A percentile compares a stretch with the other conserved stretches of the same genome.
Evolutionary conservation across 2,329 filamentous ascomycete species (phyloP).

Genomic region (Nigrospora osmanthi): DNA sequence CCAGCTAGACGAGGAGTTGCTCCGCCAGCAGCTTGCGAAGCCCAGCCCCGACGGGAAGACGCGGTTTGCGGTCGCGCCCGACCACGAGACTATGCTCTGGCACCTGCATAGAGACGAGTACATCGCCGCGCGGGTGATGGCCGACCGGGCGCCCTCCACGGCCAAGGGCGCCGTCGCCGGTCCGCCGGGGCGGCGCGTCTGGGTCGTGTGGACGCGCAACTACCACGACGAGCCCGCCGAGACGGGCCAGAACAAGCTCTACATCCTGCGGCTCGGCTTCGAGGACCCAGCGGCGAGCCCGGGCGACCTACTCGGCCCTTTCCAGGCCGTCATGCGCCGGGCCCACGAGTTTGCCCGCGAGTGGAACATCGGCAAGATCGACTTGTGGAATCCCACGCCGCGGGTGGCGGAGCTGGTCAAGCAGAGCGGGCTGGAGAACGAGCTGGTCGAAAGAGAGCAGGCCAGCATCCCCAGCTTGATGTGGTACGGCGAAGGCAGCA

Average conservation of each 20-base stretch:
- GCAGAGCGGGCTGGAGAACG: slow-evolving; percentile 37
- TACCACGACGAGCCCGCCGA: slow-evolving; percentile 50
- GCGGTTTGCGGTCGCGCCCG: slow-evolving; percentile 59
- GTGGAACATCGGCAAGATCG: slow-evolving; percentile 64
- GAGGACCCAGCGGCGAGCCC: slow-evolving; percentile 34
- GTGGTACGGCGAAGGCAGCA: slow-evolving; percentile 55
- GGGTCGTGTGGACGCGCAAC: slow-evolving; percentile 65
- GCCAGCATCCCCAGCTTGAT: slow-evolving; percentile 65
- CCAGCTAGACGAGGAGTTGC: slow-evolving; percentile 51
- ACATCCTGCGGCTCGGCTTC: slow-evolving; percentile 61
- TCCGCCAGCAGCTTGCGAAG: slow-evolving; percentile 44
- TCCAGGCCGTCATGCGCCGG: slow-evolving; percentile 56
- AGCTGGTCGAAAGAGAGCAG: slow-evolving; percentile 47
- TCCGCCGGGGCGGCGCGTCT: slow-evolving; percentile 48
- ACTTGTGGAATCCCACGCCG: slow-evolving; percentile 76
- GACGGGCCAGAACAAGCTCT: slow-evolving; percentile 56
- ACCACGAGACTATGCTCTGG: slow-evolving; percentile 63
- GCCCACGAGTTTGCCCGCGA: slow-evolving; percentile 63
- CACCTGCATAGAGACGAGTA: slow-evolving; percentile 77
- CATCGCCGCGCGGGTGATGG: slow-evolving; percentile 57
- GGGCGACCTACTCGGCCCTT: slow-evolving; percentile 38
- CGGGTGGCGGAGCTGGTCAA: slow-evolving; percentile 39
- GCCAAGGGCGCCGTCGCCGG: slow-evolving; percentile 65
- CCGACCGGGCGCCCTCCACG: slow-evolving; percentile 9
- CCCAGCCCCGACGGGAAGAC: slow-evolving; percentile 30